These are phyloP conservation scores for Mycena polygramma DNA, from an alignment of 768 basidiomycete species.

Conservation along the genomic window DNA sequence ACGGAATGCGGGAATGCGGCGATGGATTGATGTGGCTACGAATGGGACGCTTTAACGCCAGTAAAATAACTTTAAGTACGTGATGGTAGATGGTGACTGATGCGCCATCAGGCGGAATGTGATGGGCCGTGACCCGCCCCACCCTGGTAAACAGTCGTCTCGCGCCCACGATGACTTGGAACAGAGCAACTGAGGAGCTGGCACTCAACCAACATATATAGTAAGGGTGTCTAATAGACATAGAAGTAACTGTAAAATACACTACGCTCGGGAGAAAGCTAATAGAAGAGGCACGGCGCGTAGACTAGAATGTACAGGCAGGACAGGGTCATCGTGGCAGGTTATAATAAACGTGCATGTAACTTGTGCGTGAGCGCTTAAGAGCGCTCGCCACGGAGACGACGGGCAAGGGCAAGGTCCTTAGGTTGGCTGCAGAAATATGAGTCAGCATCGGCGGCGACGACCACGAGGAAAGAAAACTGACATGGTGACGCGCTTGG, in stretches of 20 bases:
- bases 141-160: too few relatives aligned
- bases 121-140: not conserved
- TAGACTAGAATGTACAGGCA: not conserved
- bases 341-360: not conserved
- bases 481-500: conserved; percentile 68
- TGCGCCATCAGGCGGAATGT: not conserved
- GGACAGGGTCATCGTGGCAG: too few relatives aligned
- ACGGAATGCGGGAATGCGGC: too few relatives aligned
- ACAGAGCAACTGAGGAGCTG: too few relatives aligned
- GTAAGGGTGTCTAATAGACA: not conserved
- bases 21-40: too few relatives aligned
- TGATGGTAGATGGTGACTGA: not conserved
- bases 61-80: too few relatives aligned
- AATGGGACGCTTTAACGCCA: too few relatives aligned
- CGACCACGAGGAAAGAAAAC: conserved; percentile 19
- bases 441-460: conserved; percentile 37
- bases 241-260: not conserved
- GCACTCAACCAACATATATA: too few relatives aligned
- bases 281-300: not conserved
- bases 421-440: conserved; percentile 76
- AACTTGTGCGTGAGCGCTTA: conserved; percentile 49
- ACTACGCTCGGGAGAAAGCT: not conserved
- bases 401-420: conserved; percentile 88
- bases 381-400: conserved; percentile 88
- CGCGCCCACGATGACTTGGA: not conserved